phyloP scores from a whole-genome alignment of 306 rosid genomes.

The Gleditsia sinensis region DNA sequence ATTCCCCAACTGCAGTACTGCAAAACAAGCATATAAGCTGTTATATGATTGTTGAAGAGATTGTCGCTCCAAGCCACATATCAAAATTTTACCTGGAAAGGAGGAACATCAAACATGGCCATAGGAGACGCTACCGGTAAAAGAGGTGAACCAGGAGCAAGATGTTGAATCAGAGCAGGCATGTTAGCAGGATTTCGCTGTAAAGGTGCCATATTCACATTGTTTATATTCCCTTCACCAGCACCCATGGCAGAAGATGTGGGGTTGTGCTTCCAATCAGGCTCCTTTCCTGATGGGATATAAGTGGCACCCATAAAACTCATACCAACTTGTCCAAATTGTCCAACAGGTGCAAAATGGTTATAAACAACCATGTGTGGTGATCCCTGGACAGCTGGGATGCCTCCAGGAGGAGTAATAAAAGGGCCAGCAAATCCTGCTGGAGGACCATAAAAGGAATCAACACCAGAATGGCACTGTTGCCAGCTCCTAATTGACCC shows the following conservation, averaged over 20 bases:
- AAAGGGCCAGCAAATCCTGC: slow-evolving; percentile 90
- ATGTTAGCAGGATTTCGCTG: slow-evolving; percentile 71
- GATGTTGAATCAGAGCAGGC: slow-evolving; percentile 80
- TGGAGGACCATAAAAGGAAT: slow-evolving; percentile 93
- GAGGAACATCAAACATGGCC: slow-evolving; percentile 92
- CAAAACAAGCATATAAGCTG: slow-evolving; percentile 1
- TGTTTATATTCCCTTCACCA: slow-evolving; percentile 73
- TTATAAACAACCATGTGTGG: slow-evolving; percentile 99
- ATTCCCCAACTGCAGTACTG: not conserved
- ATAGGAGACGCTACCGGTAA: slow-evolving; percentile 87
- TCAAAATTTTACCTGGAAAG: slow-evolving; percentile 77
- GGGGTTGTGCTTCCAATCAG: slow-evolving; percentile 95
- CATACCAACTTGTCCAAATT: slow-evolving; percentile 95
- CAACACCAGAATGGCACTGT: slow-evolving; percentile 91
- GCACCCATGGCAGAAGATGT: slow-evolving; percentile 60
- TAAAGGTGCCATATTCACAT: slow-evolving; percentile 64
- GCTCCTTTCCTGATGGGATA: slow-evolving; percentile 94
- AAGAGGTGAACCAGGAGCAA: slow-evolving; percentile 97
- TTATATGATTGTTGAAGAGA: not conserved
- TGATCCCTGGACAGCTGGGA: slow-evolving; percentile 93
- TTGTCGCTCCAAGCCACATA: not conserved
- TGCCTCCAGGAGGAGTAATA: slow-evolving; percentile 85
- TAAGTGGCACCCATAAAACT: slow-evolving; percentile 97
- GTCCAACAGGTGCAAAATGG: slow-evolving; percentile 97
- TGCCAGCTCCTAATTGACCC: slow-evolving; percentile 83